Base-by-base conservation (phyloP, 192 early-diverging fungal species). In the Coemansia sp. region DNA sequence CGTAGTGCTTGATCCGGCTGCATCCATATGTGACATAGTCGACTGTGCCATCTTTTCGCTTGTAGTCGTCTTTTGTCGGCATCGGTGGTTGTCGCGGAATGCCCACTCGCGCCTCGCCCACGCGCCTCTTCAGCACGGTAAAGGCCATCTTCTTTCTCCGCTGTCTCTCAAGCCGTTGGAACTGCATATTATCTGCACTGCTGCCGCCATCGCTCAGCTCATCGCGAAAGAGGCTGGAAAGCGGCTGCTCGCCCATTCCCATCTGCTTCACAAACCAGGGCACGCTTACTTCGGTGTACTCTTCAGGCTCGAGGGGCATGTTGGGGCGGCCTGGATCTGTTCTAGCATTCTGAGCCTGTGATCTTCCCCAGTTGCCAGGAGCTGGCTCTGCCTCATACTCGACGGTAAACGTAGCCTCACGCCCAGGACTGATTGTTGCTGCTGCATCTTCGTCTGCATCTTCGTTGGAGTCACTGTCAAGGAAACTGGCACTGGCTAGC, bases 191-290 rank as follows among this genome's bases (percentile, higher is more conserved):
- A 29, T 68, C 52, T 22, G 27, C 47, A 5, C 64, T 65, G 15
- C 31, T 46, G 55, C 65, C 60, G 18, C 24, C 44, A 9, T 55
- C 58, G 27, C 67, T 64, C 16, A 72, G 34, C n/a, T 73, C 53
- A 40, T 84, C 74, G 40, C 64, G 39, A 36, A 84, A 75, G 29
- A 84, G 74, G 27, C 71, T 76, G 2, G 76, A 79, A 22, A 84
- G 62, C 39, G 81, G 71, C 76, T 68, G 76, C 63, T 79, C 81
- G 61, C 81, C 81, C 73, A 84, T 67, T 24, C 66, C 66, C 81
- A 84, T 73, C 66, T 84, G 81, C 64, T 76, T 74, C 2, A 84
- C 68, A 13, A 84, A 39, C 81, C 81, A 84, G 3, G 81, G 77
- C 65, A 79, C 66, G 31, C 58, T 65, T 43, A 29, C 53, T 9